Conservation (phyloP, 352 stramenopile species). For the Elongisporangium prolatum region DNA sequence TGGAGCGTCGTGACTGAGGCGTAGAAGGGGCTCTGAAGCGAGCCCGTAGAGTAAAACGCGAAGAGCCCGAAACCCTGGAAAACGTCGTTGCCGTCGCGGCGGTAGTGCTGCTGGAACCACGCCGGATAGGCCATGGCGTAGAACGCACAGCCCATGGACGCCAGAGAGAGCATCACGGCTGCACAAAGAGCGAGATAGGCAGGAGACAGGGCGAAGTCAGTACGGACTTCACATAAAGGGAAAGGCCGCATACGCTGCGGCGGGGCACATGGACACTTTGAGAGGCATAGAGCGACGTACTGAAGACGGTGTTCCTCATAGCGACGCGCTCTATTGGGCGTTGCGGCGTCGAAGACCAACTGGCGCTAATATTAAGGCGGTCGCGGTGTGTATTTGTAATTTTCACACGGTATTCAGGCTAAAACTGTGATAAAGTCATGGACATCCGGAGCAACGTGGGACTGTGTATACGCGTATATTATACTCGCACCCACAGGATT, state of each 20-base stretch:
- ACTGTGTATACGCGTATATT: neutral
- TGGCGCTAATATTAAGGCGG: neutral
- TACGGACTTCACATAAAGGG: neutral
- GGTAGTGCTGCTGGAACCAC: conserved; percentile 86
- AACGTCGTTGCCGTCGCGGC: conserved; percentile 59
- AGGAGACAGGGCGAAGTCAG: neutral
- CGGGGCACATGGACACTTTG: neutral
- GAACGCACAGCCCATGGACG: conserved; percentile 69
- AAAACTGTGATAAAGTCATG: neutral
- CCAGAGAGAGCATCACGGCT: conserved; percentile 78
- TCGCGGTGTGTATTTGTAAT: neutral
- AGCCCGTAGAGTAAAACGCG: conserved; percentile 75
- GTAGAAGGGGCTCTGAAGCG: conserved; percentile 74
- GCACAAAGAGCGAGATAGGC: conserved; percentile 2
- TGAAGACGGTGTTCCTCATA: conserved; percentile 77
- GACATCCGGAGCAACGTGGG: neutral
- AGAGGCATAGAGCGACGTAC: conserved; percentile 24
- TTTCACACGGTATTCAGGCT: neutral
- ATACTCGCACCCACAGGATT: neutral
- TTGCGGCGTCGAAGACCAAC: neutral
- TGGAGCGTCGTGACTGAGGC: conserved; percentile 71
- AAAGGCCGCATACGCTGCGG: neutral
- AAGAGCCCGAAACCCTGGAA: conserved; percentile 82
- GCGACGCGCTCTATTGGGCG: neutral
- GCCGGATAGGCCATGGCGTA: conserved; percentile 78